phyloP scores from a whole-genome alignment of 108 stramenopile genomes.

The Nitzschia sp. region DNA sequence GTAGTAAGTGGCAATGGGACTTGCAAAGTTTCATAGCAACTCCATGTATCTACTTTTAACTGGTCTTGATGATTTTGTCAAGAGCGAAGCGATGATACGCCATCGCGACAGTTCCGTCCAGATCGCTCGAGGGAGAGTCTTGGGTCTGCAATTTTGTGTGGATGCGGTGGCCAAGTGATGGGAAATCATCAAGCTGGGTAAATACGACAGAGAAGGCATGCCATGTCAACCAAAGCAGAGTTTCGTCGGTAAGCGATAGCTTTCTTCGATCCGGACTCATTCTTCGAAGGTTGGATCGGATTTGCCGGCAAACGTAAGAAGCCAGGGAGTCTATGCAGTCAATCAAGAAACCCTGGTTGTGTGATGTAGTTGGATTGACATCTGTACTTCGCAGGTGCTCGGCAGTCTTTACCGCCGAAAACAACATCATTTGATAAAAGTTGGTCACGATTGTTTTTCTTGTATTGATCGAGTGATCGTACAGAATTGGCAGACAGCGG shows the following conservation, averaged over 20 bases:
- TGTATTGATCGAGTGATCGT: conserved; percentile 65
- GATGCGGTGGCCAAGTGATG: background rate
- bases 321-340: conserved; percentile 18
- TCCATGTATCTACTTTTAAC: too few relatives aligned
- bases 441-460: conserved; percentile 47
- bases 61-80: conserved; percentile 1
- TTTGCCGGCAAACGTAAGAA: conserved; percentile 5
- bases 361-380: background rate
- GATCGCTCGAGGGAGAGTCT: background rate
- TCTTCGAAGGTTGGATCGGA: conserved; percentile 7
- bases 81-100: conserved; percentile 8
- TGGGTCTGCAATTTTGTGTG: background rate
- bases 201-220: conserved; percentile 20
- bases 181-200: conserved; percentile 2
- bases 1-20: too few relatives aligned
- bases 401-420: conserved; percentile 65
- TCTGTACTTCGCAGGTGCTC: conserved; percentile 43
- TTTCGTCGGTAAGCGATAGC: background rate
- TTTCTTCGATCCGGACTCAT: background rate
- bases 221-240: conserved; percentile 17
- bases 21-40: too few relatives aligned
- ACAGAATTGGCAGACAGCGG: conserved; percentile 75
- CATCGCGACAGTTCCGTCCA: background rate
- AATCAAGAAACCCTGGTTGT: conserved; percentile 11
- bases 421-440: conserved; percentile 72